Conservation (phyloP, 768 basidiomycete species). For the Amanita fuliginea region DNA sequence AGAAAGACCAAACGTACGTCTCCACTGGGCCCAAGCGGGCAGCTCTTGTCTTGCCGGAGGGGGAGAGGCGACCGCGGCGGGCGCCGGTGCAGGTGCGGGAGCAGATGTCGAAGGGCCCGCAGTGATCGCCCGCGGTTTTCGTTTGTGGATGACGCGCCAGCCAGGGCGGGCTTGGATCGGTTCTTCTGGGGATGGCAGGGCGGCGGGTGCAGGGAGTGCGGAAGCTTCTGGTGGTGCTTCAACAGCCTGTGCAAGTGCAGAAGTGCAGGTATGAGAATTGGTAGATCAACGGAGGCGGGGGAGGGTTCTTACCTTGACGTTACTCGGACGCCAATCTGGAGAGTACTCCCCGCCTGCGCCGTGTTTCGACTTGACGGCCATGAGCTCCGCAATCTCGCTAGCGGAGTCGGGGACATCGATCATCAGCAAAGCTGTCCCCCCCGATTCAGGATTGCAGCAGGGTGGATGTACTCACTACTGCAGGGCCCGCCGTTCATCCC, state of each 20-base stretch:
- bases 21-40: slow-evolving; percentile 83
- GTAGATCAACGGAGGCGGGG: slow-evolving; percentile 4
- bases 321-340: slow-evolving; percentile 62
- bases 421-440: too few relatives aligned
- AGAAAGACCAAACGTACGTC: slow-evolving; percentile 38
- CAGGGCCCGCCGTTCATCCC: slow-evolving; percentile 62
- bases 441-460: too few relatives aligned
- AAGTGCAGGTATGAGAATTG: neutral
- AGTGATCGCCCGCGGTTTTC: slow-evolving; percentile 34
- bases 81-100: slow-evolving; percentile 26
- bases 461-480: slow-evolving; percentile 49
- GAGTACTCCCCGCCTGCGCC: slow-evolving; percentile 71
- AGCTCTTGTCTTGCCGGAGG: slow-evolving; percentile 36
- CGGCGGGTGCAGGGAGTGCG: slow-evolving; percentile 25
- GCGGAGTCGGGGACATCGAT: neutral
- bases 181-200: slow-evolving; percentile 38
- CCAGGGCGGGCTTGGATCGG: slow-evolving; percentile 50
- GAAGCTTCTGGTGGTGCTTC: slow-evolving; percentile 21
- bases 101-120: slow-evolving; percentile 27
- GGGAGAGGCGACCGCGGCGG: slow-evolving; percentile 27
- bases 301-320: slow-evolving; percentile 8
- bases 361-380: slow-evolving; percentile 76
- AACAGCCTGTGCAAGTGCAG: slow-evolving; percentile 18
- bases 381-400: slow-evolving; percentile 78
- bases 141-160: slow-evolving; percentile 66